phyloP scores from a whole-genome alignment of 495 filamentous ascomycete genomes.

The Aspergillus cristatus region DNA sequence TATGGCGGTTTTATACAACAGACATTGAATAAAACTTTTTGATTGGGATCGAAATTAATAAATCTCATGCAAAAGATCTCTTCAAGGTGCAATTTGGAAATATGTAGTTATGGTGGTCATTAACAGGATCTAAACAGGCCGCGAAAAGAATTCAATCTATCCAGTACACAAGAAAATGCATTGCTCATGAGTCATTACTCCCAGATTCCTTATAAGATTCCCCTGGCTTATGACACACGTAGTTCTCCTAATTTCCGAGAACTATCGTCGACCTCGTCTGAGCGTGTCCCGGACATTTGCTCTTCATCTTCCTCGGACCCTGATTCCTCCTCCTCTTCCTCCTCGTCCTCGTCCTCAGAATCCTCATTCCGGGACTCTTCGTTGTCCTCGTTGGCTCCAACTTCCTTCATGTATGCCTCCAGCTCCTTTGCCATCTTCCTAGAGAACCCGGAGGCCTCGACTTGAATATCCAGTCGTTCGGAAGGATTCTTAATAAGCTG shows the following conservation, averaged over 20 bases:
- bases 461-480: slow-evolving; percentile 72
- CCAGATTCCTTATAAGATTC: neutral
- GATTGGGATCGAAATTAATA: no score
- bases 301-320: slow-evolving; percentile 18
- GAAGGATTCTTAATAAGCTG: slow-evolving; percentile 53
- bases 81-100: no score
- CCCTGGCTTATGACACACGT: slow-evolving; percentile 23
- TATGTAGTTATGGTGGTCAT: no score
- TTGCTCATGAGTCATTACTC: slow-evolving; percentile 31
- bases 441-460: slow-evolving; percentile 89
- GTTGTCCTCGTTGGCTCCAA: slow-evolving; percentile 50
- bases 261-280: slow-evolving; percentile 23
- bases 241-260: slow-evolving; percentile 24
- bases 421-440: slow-evolving; percentile 92
- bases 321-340: slow-evolving; percentile 32
- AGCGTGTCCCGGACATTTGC: slow-evolving; percentile 5
- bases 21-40: no score
- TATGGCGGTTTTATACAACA: no score
- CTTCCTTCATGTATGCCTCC: slow-evolving; percentile 75
- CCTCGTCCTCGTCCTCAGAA: slow-evolving; percentile 32
- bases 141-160: no score
- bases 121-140: no score
- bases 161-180: neutral
- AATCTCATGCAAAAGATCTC: no score
- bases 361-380: slow-evolving; percentile 22